Conservation (phyloP, 2,329 filamentous ascomycete species). For the Aspergillus niger region DNA sequence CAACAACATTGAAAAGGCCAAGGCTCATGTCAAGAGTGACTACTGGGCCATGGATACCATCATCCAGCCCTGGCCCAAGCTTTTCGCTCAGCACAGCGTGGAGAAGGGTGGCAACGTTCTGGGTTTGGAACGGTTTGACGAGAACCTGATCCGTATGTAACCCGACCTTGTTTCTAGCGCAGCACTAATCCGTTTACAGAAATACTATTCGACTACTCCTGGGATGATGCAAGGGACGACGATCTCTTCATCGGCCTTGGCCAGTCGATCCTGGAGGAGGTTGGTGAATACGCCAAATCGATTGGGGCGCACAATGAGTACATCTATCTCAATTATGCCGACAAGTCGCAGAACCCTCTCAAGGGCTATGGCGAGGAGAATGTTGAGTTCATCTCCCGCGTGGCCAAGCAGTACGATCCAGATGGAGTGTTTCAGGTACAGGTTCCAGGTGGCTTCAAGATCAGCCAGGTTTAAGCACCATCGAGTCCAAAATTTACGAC, state of each 20-base stretch:
- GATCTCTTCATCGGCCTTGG: constrained; percentile 32
- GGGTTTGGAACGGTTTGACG: constrained; percentile 35
- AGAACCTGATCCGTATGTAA: constrained; percentile 25
- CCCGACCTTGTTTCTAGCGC: neutral
- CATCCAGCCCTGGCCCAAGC: constrained; percentile 47
- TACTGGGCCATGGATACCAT: constrained; percentile 24
- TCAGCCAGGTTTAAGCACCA: constrained; percentile 10
- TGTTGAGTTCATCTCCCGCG: constrained; percentile 29
- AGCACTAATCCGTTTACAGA: neutral
- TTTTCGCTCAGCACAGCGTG: constrained; percentile 37
- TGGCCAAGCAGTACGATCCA: constrained; percentile 30
- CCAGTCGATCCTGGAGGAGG: constrained; percentile 30
- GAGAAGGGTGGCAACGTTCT: constrained; percentile 41
- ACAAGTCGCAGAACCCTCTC: constrained; percentile 46
- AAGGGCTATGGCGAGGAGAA: constrained; percentile 45
- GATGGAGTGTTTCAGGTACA: constrained; percentile 30
- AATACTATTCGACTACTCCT: constrained; percentile 21
- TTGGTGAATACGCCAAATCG: constrained; percentile 30
- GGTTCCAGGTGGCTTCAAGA: constrained; percentile 34
- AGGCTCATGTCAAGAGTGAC: constrained; percentile 11
- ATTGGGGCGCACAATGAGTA: constrained; percentile 33
- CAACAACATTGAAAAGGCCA: constrained; percentile 21
- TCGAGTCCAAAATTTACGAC: too few relatives aligned
- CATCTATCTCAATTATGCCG: constrained; percentile 53
- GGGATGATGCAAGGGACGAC: constrained; percentile 37